Percentiles rank a stretch among this genome's conserved stretches.
These are phyloP conservation scores for Chenopodium formosanum DNA, from an alignment of 148 eudicot species.

Conservation along the genomic window DNA sequence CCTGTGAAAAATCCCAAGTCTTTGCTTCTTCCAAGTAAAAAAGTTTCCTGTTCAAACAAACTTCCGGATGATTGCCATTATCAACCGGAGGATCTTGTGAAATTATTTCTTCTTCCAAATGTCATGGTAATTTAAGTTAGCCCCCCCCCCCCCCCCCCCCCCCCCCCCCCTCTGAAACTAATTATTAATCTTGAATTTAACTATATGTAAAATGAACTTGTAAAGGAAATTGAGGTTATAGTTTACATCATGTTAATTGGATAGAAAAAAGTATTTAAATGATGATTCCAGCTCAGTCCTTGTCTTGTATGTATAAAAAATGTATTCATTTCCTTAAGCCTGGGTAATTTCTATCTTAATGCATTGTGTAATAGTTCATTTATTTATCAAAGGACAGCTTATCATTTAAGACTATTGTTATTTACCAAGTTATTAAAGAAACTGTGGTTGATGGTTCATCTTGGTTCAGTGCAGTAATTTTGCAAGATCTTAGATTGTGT, in stretches of 20 bases:
- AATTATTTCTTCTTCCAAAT: conserved; percentile 82
- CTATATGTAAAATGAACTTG: neutral
- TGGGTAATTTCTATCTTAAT: neutral
- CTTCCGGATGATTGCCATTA: conserved; percentile 98
- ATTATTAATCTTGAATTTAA: neutral
- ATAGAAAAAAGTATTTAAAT: neutral
- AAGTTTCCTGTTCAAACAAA: conserved; percentile 50
- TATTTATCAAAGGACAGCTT: neutral
- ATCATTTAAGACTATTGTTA: neutral
- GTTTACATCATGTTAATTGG: no score
- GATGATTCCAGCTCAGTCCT: neutral
- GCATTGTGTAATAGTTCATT: neutral
- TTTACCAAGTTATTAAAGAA: neutral
- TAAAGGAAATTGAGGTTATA: neutral
- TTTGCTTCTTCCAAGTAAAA: conserved; percentile 63
- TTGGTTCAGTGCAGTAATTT: neutral
- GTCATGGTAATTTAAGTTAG: conserved; percentile 57
- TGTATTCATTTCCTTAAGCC: no score
- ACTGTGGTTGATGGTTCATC: neutral
- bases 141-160: neutral
- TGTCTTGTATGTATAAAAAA: neutral
- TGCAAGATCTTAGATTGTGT: neutral
- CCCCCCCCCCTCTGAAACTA: no score
- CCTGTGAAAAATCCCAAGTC: conserved; percentile 89
- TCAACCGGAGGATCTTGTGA: conserved; percentile 93